Evolutionary conservation across 768 basidiomycete genomes (phyloP).

Genomic region (Cantharellus cinnabarinus): DNA sequence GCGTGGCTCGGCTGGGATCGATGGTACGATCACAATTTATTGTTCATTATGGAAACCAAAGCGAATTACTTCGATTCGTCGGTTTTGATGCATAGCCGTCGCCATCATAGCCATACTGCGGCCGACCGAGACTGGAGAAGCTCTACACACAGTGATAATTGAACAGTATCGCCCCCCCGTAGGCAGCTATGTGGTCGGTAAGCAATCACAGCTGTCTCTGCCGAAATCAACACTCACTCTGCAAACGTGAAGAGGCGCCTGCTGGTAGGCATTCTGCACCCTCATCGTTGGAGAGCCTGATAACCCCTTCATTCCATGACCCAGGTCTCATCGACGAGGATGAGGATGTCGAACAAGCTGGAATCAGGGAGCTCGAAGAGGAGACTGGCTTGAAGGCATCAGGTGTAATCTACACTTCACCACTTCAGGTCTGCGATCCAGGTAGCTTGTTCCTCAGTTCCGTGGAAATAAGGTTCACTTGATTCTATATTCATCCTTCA

Average conservation of each 20-base stretch:
- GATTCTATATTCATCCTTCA: slow-evolving; percentile 12
- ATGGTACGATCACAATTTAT: slow-evolving; percentile 28
- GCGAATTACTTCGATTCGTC: not conserved
- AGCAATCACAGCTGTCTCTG: slow-evolving; percentile 25
- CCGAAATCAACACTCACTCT: not conserved
- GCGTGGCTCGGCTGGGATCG: slow-evolving; percentile 52
- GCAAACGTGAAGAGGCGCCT: not conserved
- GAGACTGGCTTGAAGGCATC: slow-evolving; percentile 75
- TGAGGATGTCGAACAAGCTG: slow-evolving; percentile 66
- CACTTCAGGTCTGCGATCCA: slow-evolving; percentile 47
- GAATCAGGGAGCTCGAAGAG: slow-evolving; percentile 76
- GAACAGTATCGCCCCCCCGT: slow-evolving; percentile 87
- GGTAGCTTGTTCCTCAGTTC: slow-evolving; percentile 21
- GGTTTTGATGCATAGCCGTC: slow-evolving; percentile 34
- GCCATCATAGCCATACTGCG: slow-evolving; percentile 64
- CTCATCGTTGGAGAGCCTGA: slow-evolving; percentile 8
- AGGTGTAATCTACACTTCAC: slow-evolving; percentile 39
- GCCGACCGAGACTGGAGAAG: slow-evolving; percentile 52
- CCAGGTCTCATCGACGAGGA: slow-evolving; percentile 67
- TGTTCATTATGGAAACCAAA: too few species aligned
- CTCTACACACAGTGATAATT: slow-evolving; percentile 59
- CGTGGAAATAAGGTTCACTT: not conserved
- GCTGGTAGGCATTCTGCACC: not conserved
- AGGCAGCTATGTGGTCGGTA: slow-evolving; percentile 50
- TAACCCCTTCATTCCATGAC: not conserved